Evolutionary conservation across 495 filamentous ascomycete species (phyloP), one percentile per base, ranked within the genome.

Genomic region (Talaromyces stipitatus): DNA sequence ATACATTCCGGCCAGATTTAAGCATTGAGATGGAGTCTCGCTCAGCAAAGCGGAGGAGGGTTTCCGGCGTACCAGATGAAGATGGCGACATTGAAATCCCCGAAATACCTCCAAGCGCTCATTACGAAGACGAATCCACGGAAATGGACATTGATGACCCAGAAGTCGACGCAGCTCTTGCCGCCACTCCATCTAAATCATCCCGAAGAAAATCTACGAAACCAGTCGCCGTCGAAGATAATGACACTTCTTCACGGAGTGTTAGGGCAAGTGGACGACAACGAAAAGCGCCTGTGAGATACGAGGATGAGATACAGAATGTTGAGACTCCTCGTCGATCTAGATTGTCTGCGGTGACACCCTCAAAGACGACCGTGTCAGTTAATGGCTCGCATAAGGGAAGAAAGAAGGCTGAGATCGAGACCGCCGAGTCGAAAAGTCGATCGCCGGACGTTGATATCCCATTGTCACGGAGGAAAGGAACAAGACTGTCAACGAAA

Each of bases 251-350:
- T 14, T 58, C 61, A 9, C 66, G 58, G 33, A 55, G 50, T 22
- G 69, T 69, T 45, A 64, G 74, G 28, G 64, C 71, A 10, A 78
- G 73, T 57, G 71, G 69, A 30, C 65, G 75, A 36, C 72, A 72
- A 30, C 69, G 75, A 16, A 78, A 71, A 61, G 61, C 68, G 4
- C 75, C 73, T 7, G 62, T 69, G 59, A 63, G 69, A 58, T 74
- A 62, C 22, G 73, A 70, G 33, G 67, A 70, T 8, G 69, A 70
- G 10, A 56, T 45, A 26, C 22, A 55, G 4, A 50, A 27, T 1
- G 32, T 29, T 26, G 59, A 46, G 1, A 68, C 69, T 7, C 62
- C 63, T 0, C 60, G 66, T 18, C 64, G 64, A 28, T 63, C 63
- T 22, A 62, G 63, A n/a, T 66, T 46, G 50, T 30, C 58, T 5